These are phyloP conservation scores for Wallemia hederae DNA, from an alignment of 1,284 basidiomycete species.

Conservation along the genomic window DNA sequence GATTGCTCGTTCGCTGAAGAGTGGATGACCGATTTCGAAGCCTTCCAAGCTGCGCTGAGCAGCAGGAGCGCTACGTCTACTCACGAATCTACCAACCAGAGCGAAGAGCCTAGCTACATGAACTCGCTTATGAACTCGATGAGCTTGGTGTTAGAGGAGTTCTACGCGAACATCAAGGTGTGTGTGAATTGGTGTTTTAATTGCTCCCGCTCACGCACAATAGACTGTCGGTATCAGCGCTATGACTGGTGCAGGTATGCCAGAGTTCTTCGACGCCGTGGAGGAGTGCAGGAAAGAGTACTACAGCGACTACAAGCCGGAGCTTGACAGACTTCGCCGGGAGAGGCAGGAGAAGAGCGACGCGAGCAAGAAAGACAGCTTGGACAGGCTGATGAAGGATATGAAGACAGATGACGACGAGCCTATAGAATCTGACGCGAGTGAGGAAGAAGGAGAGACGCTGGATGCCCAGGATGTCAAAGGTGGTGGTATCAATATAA, in stretches of 20 bases:
- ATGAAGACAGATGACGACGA: conserved; percentile 4
- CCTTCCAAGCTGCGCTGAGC: conserved; percentile 23
- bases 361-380: conserved; percentile 25
- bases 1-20: conserved; percentile 71
- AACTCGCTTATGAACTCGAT: conserved; percentile 97
- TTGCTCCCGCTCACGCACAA: conserved; percentile 1
- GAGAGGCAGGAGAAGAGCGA: conserved; percentile 32
- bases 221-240: conserved; percentile 88
- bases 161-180: conserved; percentile 85
- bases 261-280: conserved; percentile 71
- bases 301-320: conserved; percentile 73
- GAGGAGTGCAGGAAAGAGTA: conserved; percentile 66
- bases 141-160: conserved; percentile 93
- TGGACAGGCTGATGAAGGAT: conserved; percentile 40
- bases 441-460: conserved; percentile 1
- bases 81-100: conserved; percentile 14
- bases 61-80: conserved; percentile 11
- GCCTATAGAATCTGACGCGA: conserved; percentile 3
- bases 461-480: conserved; percentile 1
- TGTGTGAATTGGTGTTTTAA: conserved; percentile 7
- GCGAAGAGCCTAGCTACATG: conserved; percentile 90
- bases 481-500: background rate
- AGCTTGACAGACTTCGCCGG: conserved; percentile 37
- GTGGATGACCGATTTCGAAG: conserved; percentile 96
- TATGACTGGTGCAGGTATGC: conserved; percentile 71